These are phyloP conservation scores for Beauveria varroae DNA, from an alignment of 2,329 filamentous ascomycete genomes.

Conservation along the genomic window DNA sequence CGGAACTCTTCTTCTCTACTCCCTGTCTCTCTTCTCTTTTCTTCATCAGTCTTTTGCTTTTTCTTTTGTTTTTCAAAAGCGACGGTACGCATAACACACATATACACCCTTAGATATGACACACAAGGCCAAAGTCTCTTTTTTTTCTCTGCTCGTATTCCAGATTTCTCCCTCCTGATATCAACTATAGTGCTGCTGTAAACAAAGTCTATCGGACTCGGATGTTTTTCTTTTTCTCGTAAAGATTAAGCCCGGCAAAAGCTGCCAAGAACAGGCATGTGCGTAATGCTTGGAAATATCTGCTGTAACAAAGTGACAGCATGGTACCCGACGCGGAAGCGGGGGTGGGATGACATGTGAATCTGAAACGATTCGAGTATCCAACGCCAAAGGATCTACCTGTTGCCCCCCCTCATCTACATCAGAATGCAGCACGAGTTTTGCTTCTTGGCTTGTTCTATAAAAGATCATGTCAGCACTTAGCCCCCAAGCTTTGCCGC, in stretches of 20 bases:
- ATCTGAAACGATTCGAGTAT: constrained; percentile 8
- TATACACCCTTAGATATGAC: not conserved
- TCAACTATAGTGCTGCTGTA: not conserved
- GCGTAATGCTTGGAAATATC: not conserved
- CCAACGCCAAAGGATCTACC: constrained; percentile 22
- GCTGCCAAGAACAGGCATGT: not conserved
- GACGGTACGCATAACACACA: not conserved
- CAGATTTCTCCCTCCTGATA: not conserved
- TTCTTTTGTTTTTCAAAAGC: not conserved
- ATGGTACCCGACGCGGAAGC: not conserved
- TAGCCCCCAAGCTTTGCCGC: not conserved
- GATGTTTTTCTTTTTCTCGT: not conserved
- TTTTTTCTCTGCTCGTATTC: not conserved
- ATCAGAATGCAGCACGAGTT: constrained; percentile 69
- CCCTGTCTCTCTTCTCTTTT: not conserved
- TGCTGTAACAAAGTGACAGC: not conserved
- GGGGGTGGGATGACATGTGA: not conserved
- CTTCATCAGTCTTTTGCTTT: not conserved
- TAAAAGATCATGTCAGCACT: constrained; percentile 10
- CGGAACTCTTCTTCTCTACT: not conserved
- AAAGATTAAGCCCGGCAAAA: not conserved
- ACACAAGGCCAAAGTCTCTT: not conserved
- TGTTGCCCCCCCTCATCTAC: constrained; percentile 30
- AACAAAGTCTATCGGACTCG: constrained; percentile 2
- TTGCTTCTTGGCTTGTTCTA: constrained; percentile 67